Conservation (phyloP, 371 early-diverging fungal species). For the Mucor ambiguus region DNA sequence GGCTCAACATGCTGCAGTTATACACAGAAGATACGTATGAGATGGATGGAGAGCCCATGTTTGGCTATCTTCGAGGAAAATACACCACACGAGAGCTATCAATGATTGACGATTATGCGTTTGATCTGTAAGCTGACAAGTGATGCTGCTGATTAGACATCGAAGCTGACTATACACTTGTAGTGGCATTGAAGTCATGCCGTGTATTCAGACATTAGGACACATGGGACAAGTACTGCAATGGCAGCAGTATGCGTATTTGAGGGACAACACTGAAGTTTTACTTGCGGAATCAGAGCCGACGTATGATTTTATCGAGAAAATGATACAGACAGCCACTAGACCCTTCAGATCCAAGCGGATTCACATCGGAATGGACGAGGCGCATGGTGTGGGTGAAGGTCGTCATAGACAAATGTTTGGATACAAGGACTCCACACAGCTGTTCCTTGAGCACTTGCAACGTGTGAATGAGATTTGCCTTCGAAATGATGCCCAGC, state of each 20-base stretch:
- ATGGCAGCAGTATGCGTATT: conserved; percentile 80
- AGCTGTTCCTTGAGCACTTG: conserved; percentile 80
- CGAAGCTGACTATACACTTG: background rate
- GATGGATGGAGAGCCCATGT: conserved; percentile 80
- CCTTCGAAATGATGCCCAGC: conserved; percentile 57
- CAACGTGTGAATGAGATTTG: conserved; percentile 76
- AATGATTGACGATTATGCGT: conserved; percentile 78
- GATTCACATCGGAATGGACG: conserved; percentile 90
- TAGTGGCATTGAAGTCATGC: conserved; percentile 85
- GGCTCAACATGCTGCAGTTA: conserved; percentile 82
- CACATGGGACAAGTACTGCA: conserved; percentile 89
- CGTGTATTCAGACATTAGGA: conserved; percentile 90
- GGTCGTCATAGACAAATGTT: conserved; percentile 78
- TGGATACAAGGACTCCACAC: conserved; percentile 71
- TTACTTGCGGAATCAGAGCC: conserved; percentile 69
- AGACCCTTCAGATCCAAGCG: conserved; percentile 74
- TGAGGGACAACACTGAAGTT: conserved; percentile 84
- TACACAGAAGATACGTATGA: conserved; percentile 90
- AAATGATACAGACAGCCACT: conserved; percentile 66
- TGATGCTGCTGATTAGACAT: background rate
- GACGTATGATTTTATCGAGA: conserved; percentile 80
- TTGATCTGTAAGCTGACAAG: conserved; percentile 52
- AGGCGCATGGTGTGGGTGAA: conserved; percentile 86
- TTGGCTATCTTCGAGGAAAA: conserved; percentile 81
- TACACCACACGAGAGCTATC: conserved; percentile 72